Base-by-base conservation (phyloP, 1,284 basidiomycete species). In the Porogramme epimiltina region DNA sequence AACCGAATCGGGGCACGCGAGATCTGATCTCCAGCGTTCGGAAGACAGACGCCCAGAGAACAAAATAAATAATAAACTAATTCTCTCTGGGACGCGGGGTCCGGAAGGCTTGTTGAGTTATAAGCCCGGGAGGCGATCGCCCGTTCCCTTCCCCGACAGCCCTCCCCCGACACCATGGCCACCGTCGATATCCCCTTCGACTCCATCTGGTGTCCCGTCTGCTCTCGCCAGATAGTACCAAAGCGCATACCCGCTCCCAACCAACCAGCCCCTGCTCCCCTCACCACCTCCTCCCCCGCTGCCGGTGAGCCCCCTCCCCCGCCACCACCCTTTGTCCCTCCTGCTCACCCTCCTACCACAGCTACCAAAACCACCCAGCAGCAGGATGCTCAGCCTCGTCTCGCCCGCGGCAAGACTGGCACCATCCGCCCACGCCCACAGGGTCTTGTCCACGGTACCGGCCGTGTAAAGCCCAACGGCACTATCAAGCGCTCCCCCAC, bases 151-250 rank as follows among this genome's bases (percentile, higher is more conserved):
- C 58, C 54, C 58, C 58, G 54, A 56, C 54, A 56, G 43, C 47
- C 55, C 58, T 51, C 53, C 52, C 48, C 58, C 53, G 43, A 64
- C 60, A 58, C 58, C 56, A 64, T 67, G 61, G 61, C 61, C 54
- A 42, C 63, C 58, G 71, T 70, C 68, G 74, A 73, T 59, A 77
- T 81, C 71, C 77, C 82, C 61, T 78, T 69, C 69, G 74, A 87
- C 72, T 76, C 82, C 55, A 74, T 78, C 47, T 89, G 85, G 84
- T 89, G 88, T 76, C 85, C 85, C 45, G 80, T 80, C 62, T 90
- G 88, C 73, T 78, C 82, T 61, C 74, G 80, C 60, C 82, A 84
- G 57, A 89, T 90, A 57, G 72, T 81, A 22, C 88, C 88, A 23
- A 87, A 86, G 63, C 83, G 85, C 58, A 73, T 72, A 56, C 74